Base-by-base conservation (phyloP, 2,329 filamentous ascomycete genomes). In the Monilinia fructigena region DNA sequence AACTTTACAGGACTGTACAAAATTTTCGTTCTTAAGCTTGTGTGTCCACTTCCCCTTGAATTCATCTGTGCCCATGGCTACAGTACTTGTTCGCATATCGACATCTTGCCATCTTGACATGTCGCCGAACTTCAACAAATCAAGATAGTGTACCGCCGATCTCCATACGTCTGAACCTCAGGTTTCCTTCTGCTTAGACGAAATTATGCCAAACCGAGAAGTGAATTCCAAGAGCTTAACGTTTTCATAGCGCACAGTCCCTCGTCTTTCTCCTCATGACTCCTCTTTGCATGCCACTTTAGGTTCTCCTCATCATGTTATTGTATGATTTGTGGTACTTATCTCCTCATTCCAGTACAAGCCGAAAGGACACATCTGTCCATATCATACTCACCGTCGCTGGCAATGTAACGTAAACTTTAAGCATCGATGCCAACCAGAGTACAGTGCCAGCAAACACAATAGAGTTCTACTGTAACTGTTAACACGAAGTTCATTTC, bases 141-240 rank as follows among this genome's bases (percentile, higher is more conserved):
- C 20, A 20, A 50, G 45, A 60, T 12, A 18, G 10, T 50, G 20
- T n/a, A 20, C 16, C 3, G 14, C 38, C n/a, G 58, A 60, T 60
- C 58, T 38, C 8, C 20, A 26, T 60, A 60, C 28, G 26, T 28
- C 45, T 28, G 58, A 26, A 38, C 20, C 14, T 38, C 20, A 12
- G 35, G 11, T 54, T 12, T 54, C 20, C 31, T 35, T 60, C 28
- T 48, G 42, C 56, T 48, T 59, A 20, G 42, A 42, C 20, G 14
- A 5, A 60, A 48, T 48, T 47, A 48, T 35, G 42, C 42, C n/a
- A 50, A 18, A 14, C 58, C 12, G 4, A 60, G 28, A 38, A 35
- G 14, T 60, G 58, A 45, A 60, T 20, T 50, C 38, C 42, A 60
- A 50, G 50, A 60, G 58, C 58, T 50, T 50, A 38, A 60, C 28